These are phyloP conservation scores for Kodamaea kaohsiungensis DNA, from an alignment of 805 yeast genomes.

Conservation along the genomic window DNA sequence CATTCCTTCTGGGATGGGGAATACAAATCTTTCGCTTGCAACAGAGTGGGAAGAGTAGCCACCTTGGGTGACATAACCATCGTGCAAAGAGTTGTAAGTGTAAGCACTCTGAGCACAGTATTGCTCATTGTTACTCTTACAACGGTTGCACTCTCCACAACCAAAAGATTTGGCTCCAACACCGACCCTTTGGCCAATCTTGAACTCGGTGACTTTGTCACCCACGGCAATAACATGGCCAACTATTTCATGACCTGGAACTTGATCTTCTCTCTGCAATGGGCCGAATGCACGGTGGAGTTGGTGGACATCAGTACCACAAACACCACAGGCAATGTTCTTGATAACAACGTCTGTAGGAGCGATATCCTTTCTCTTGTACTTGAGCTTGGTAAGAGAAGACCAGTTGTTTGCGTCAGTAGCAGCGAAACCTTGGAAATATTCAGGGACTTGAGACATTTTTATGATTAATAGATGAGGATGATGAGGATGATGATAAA, in stretches of 20 bases:
- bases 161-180: slow-evolving; percentile 70
- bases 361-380: slow-evolving; percentile 44
- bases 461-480: neutral
- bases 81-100: slow-evolving; percentile 27
- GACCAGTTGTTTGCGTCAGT: slow-evolving; percentile 31
- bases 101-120: slow-evolving; percentile 34
- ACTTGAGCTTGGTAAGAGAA: slow-evolving; percentile 37
- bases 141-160: slow-evolving; percentile 43
- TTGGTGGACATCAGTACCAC: slow-evolving; percentile 61
- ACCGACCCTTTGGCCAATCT: slow-evolving; percentile 76
- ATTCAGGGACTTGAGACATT: slow-evolving; percentile 20
- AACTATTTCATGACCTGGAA: slow-evolving; percentile 51
- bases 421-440: slow-evolving; percentile 37
- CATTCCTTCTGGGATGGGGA: slow-evolving; percentile 55
- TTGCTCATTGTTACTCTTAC: slow-evolving; percentile 25
- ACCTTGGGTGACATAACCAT: slow-evolving; percentile 60
- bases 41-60: slow-evolving; percentile 68
- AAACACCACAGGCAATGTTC: slow-evolving; percentile 39
- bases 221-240: slow-evolving; percentile 55
- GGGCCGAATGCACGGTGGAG: slow-evolving; percentile 53
- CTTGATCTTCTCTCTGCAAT: slow-evolving; percentile 30
- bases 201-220: slow-evolving; percentile 48
- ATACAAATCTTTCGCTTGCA: slow-evolving; percentile 60
- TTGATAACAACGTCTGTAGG: slow-evolving; percentile 20
- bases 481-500: neutral